Evolutionary conservation across 768 basidiomycete species (phyloP).

Genomic region (Saitozyma podzolica): DNA sequence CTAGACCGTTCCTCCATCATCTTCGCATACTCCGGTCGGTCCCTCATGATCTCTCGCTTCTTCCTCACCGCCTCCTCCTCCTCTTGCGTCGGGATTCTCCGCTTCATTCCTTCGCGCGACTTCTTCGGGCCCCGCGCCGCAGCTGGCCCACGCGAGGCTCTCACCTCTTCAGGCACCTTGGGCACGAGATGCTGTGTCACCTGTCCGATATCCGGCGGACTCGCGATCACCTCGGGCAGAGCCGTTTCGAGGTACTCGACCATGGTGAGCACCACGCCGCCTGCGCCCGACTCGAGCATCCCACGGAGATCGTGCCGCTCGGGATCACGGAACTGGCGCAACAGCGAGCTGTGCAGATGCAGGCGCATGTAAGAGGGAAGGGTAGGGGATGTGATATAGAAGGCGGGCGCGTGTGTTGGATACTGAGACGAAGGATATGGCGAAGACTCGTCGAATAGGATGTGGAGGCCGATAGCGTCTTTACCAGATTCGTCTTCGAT

Average conservation of each 20-base stretch:
- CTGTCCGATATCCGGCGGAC: conserved; percentile 71
- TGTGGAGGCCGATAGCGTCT: conserved; percentile 61
- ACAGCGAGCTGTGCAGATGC: conserved; percentile 69
- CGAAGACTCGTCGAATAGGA: conserved; percentile 61
- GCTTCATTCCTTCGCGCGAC: conserved; percentile 28
- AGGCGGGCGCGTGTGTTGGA: conserved; percentile 60
- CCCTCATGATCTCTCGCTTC: conserved; percentile 59
- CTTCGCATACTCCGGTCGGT: conserved; percentile 59
- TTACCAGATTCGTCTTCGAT: conserved; percentile 21
- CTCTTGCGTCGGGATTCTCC: conserved; percentile 29
- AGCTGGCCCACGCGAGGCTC: conserved; percentile 7
- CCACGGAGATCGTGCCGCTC: conserved; percentile 55
- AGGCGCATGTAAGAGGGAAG: conserved; percentile 79
- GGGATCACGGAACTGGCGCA: conserved; percentile 60
- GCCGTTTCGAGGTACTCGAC: conserved; percentile 66
- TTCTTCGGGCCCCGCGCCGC: conserved; percentile 14
- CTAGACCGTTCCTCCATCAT: conserved; percentile 62
- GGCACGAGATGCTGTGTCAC: conserved; percentile 66
- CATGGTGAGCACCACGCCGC: conserved; percentile 67
- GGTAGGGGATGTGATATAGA: conserved; percentile 71
- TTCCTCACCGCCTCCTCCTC: conserved; percentile 44
- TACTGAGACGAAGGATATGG: conserved; percentile 57
- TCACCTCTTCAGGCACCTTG: conserved; percentile 22
- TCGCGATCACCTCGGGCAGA: conserved; percentile 62
- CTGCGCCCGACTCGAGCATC: conserved; percentile 65